Evolutionary conservation across 2,329 filamentous ascomycete genomes (phyloP).

Genomic region (Escovopsis sp.): DNA sequence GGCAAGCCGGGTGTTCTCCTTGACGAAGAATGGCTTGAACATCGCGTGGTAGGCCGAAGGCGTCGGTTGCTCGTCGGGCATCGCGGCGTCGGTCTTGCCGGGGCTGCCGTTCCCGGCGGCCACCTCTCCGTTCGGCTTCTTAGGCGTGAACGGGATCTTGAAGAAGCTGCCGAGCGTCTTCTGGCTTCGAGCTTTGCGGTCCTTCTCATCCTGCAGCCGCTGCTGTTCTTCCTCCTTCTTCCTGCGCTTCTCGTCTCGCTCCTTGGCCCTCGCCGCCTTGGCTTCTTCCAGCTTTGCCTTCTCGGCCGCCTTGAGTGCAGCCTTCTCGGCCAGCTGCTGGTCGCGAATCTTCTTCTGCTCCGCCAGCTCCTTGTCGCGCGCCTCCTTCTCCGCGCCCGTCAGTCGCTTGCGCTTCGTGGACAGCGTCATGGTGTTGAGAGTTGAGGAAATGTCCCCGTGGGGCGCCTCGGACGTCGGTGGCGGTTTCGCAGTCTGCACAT

Average conservation of each 20-base stretch:
- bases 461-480: background rate
- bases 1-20: constrained; percentile 58
- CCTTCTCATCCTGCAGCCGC: constrained; percentile 25
- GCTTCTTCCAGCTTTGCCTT: constrained; percentile 26
- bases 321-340: constrained; percentile 21
- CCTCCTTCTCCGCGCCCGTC: constrained; percentile 20
- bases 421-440: constrained; percentile 8
- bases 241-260: constrained; percentile 24
- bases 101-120: constrained; percentile 14
- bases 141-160: constrained; percentile 22
- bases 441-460: too few species aligned
- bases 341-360: constrained; percentile 21
- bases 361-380: constrained; percentile 12
- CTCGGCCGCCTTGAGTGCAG: constrained; percentile 19
- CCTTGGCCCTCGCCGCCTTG: constrained; percentile 20
- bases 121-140: constrained; percentile 23
- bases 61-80: constrained; percentile 3
- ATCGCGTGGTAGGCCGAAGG: constrained; percentile 46
- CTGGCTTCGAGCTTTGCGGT: constrained; percentile 34
- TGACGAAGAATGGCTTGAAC: constrained; percentile 72
- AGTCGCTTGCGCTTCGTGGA: constrained; percentile 28
- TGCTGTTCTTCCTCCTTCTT: constrained; percentile 34
- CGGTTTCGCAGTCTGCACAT: too few species aligned
- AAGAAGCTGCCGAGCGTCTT: constrained; percentile 33
- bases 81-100: constrained; percentile 10